A percentile compares a stretch with the other conserved stretches of the same genome.
Conservation (phyloP, 805 yeast genomes). For the Tetrapisispora pingtungensis region DNA sequence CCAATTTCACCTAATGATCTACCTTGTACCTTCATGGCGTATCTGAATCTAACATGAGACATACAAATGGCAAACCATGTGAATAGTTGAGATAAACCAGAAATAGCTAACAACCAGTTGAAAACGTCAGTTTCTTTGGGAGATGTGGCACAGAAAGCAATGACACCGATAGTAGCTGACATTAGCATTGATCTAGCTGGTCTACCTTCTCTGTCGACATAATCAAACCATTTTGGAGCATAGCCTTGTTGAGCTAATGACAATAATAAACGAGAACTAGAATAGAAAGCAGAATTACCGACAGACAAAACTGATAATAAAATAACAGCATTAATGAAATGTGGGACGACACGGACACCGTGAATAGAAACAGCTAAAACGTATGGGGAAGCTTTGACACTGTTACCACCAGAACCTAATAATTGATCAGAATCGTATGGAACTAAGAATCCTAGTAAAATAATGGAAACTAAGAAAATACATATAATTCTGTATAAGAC, state of each 20-base stretch:
- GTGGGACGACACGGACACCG: conserved; percentile 49
- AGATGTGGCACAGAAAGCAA: conserved; percentile 58
- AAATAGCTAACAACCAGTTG: conserved; percentile 54
- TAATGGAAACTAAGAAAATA: conserved; percentile 44
- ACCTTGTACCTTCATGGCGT: conserved; percentile 47
- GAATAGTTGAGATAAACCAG: conserved; percentile 52
- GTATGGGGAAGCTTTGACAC: conserved; percentile 61
- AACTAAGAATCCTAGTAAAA: conserved; percentile 47
- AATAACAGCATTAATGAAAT: conserved; percentile 55
- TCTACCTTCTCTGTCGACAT: conserved; percentile 56
- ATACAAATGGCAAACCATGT: conserved; percentile 54
- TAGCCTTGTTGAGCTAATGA: conserved; percentile 50
- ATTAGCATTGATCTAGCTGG: conserved; percentile 45
- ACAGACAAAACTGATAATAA: conserved; percentile 50
- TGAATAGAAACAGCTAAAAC: conserved; percentile 55
- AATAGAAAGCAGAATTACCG: conserved; percentile 49
- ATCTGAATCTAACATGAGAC: conserved; percentile 49
- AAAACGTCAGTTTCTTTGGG: conserved; percentile 48
- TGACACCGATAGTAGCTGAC: conserved; percentile 45
- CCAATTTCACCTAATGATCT: conserved; percentile 42
- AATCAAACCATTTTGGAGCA: conserved; percentile 47
- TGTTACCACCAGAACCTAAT: conserved; percentile 38
- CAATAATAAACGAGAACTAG: conserved; percentile 40
- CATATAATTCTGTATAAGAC: conserved; percentile 58
- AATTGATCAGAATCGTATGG: conserved; percentile 47